A percentile compares a stretch with the other conserved stretches of the same genome.
phyloP scores from a whole-genome alignment of 1,284 basidiomycete species.

The Melampsora abietis-canadensis region DNA sequence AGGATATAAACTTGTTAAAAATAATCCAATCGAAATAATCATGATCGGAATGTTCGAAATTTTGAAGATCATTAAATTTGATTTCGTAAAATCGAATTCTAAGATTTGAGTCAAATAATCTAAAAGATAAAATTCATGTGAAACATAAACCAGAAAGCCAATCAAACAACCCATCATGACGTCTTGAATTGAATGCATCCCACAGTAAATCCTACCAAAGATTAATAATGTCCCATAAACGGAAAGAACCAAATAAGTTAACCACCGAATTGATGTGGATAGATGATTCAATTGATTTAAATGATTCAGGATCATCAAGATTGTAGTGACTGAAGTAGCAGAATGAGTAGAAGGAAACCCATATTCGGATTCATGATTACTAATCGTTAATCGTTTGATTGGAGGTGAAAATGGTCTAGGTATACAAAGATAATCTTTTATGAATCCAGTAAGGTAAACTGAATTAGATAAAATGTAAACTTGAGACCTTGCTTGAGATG shows the following conservation, averaged over 20 bases:
- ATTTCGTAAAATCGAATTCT: neutral
- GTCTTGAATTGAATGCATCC: slow-evolving; percentile 55
- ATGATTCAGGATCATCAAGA: slow-evolving; percentile 58
- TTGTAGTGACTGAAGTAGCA: slow-evolving; percentile 83
- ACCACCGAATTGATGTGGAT: slow-evolving; percentile 42
- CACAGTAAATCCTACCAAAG: slow-evolving; percentile 75
- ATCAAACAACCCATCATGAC: slow-evolving; percentile 51
- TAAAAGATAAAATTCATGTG: slow-evolving; percentile 18
- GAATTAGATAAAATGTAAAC: slow-evolving; percentile 52
- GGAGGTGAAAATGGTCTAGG: slow-evolving; percentile 88
- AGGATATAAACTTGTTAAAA: slow-evolving; percentile 79
- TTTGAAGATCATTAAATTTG: neutral
- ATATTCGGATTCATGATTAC: slow-evolving; percentile 62
- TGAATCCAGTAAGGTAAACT: slow-evolving; percentile 50
- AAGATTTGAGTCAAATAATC: slow-evolving; percentile 17
- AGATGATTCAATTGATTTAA: neutral
- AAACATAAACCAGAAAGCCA: slow-evolving; percentile 48
- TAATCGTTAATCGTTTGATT: slow-evolving; percentile 67
- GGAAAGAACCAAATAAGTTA: slow-evolving; percentile 58
- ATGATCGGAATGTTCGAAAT: slow-evolving; percentile 63
- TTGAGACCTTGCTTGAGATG: slow-evolving; percentile 43
- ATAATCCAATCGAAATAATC: slow-evolving; percentile 64
- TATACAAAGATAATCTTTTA: slow-evolving; percentile 74
- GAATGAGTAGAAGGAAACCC: slow-evolving; percentile 96
- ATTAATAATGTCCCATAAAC: slow-evolving; percentile 75